Evolutionary conservation across 768 basidiomycete species (phyloP).

Genomic region (Auriculariales sp.): DNA sequence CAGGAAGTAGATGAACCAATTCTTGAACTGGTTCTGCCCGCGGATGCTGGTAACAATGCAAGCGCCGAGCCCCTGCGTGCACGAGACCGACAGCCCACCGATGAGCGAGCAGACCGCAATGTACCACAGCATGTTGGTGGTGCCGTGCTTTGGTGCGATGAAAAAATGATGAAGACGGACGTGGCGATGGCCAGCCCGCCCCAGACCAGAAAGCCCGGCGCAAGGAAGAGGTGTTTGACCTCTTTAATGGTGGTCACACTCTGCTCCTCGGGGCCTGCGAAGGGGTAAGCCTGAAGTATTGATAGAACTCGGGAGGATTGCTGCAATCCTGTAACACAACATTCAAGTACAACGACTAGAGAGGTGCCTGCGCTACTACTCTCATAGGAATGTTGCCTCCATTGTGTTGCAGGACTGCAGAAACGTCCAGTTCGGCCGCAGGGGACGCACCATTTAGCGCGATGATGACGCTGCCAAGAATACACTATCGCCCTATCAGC

Average conservation of each 20-base stretch:
- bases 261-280: conserved; percentile 12
- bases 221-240: conserved; percentile 25
- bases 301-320: background rate
- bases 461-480: conserved; percentile 23
- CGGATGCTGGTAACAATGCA: conserved; percentile 24
- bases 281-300: background rate
- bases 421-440: no score
- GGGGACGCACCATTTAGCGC: conserved; percentile 21
- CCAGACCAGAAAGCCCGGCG: conserved; percentile 26
- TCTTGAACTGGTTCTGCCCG: conserved; percentile 23
- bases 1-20: conserved; percentile 22
- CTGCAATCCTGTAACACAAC: no score
- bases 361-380: no score
- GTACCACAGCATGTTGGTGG: conserved; percentile 27
- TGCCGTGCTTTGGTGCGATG: conserved; percentile 23
- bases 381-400: no score
- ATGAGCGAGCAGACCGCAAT: conserved; percentile 33
- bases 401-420: no score
- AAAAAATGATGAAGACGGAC: conserved; percentile 14
- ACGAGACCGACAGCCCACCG: conserved; percentile 27
- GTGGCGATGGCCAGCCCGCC: conserved; percentile 13
- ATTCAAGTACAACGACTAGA: no score
- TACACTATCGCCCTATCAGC: no score
- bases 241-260: conserved; percentile 11
- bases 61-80: conserved; percentile 25